Percentiles rank a stretch among this genome's conserved stretches.
phyloP scores from a whole-genome alignment of 2,329 filamentous ascomycete species.

The Aureobasidium zeae region DNA sequence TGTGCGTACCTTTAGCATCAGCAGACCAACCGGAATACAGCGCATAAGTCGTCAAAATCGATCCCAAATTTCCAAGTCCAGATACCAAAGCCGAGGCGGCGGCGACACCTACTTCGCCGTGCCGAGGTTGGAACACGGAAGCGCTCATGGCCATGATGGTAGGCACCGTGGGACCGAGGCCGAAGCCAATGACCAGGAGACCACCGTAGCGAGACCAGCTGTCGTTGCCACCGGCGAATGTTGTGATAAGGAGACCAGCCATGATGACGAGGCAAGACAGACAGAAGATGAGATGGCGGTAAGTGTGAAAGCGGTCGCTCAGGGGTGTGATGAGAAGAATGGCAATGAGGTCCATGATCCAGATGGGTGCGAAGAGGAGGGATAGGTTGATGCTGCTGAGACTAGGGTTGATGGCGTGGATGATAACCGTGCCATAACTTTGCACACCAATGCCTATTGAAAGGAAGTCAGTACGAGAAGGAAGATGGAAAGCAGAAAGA shows the following conservation, averaged over 20 bases:
- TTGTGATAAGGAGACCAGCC: constrained; percentile 67
- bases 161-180: constrained; percentile 80
- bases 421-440: constrained; percentile 80
- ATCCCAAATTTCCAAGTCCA: constrained; percentile 77
- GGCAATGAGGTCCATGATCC: constrained; percentile 73
- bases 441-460: constrained; percentile 61
- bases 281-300: constrained; percentile 74
- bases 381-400: constrained; percentile 69
- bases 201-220: constrained; percentile 82
- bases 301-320: constrained; percentile 74
- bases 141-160: constrained; percentile 92
- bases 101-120: constrained; percentile 84
- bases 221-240: constrained; percentile 57
- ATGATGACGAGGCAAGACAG: constrained; percentile 70
- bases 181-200: constrained; percentile 82
- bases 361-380: constrained; percentile 81
- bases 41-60: constrained; percentile 79
- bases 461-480: not conserved
- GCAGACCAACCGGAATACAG: constrained; percentile 79
- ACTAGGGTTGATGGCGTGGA: constrained; percentile 63
- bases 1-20: constrained; percentile 54
- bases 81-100: constrained; percentile 78
- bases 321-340: constrained; percentile 79
- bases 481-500: not conserved
- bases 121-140: constrained; percentile 80